Conservation (phyloP, 352 stramenopile species). For the Phytophthora sansomeana region DNA sequence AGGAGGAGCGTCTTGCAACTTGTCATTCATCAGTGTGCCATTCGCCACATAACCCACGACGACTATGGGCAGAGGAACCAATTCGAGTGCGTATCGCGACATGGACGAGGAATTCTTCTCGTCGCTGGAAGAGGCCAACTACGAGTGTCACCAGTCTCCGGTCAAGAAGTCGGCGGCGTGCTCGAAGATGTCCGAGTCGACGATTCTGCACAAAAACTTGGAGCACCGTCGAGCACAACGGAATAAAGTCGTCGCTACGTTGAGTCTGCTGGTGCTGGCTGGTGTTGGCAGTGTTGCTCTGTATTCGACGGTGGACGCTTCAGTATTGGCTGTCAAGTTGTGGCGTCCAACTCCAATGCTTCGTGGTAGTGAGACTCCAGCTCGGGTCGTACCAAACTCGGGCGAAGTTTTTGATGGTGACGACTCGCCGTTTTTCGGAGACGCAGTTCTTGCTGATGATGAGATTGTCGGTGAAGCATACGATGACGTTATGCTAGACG, state of each 20-base stretch:
- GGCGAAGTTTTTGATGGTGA: constrained; percentile 24
- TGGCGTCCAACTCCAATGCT: constrained; percentile 11
- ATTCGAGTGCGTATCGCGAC: constrained; percentile 33
- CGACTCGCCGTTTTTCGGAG: constrained; percentile 14
- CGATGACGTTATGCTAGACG: constrained; percentile 22
- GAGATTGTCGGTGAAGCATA: constrained; percentile 7
- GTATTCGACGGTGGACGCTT: constrained; percentile 20
- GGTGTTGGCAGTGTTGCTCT: constrained; percentile 21
- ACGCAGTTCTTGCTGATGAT: constrained; percentile 11
- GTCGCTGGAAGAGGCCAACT: constrained; percentile 33
- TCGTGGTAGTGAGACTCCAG: constrained; percentile 10
- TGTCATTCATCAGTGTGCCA: constrained; percentile 6
- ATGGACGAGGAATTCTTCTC: constrained; percentile 45
- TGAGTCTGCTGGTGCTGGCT: constrained; percentile 26
- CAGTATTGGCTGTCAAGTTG: constrained; percentile 13
- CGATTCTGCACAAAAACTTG: constrained; percentile 35
- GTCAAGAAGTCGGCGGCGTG: constrained; percentile 12
- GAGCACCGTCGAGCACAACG: constrained; percentile 22
- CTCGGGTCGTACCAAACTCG: neutral
- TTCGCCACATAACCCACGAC: constrained; percentile 1
- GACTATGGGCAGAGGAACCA: constrained; percentile 17
- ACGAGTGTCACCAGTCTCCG: constrained; percentile 38
- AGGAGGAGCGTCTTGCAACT: neutral
- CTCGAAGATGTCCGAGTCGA: constrained; percentile 28
- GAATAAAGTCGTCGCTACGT: constrained; percentile 26